These are phyloP conservation scores for Sporothrix luriei DNA, from an alignment of 2,329 filamentous ascomycete species.

Conservation along the genomic window DNA sequence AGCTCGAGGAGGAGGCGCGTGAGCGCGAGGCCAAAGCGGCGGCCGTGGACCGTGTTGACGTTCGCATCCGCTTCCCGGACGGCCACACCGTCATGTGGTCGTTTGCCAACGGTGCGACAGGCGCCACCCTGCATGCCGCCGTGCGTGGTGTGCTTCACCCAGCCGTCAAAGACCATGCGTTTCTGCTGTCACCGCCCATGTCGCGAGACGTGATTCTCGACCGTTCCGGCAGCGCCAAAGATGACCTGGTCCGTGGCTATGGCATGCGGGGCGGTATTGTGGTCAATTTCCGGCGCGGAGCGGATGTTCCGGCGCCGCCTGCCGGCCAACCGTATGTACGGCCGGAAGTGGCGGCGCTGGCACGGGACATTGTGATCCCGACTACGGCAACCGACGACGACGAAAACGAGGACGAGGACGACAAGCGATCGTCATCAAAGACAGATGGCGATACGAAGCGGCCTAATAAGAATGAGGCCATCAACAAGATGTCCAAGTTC, in stretches of 20 bases:
- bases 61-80: slow-evolving; percentile 88
- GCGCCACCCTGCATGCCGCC: slow-evolving; percentile 70
- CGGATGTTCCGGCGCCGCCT: slow-evolving; percentile 57
- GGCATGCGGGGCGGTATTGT: slow-evolving; percentile 71
- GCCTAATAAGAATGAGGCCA: slow-evolving; percentile 42
- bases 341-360: slow-evolving; percentile 59
- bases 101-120: slow-evolving; percentile 70
- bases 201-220: slow-evolving; percentile 55
- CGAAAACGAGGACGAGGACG: slow-evolving; percentile 48
- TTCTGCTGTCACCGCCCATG: slow-evolving; percentile 69
- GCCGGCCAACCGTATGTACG: slow-evolving; percentile 62
- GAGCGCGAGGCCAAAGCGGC: slow-evolving; percentile 67
- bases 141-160: slow-evolving; percentile 71
- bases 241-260: slow-evolving; percentile 70
- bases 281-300: slow-evolving; percentile 75
- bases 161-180: slow-evolving; percentile 63
- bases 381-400: slow-evolving; percentile 51
- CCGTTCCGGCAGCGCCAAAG: slow-evolving; percentile 47
- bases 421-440: slow-evolving; percentile 40
- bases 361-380: slow-evolving; percentile 67
- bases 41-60: slow-evolving; percentile 66
- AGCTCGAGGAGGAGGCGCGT: slow-evolving; percentile 70
- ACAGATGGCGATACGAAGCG: slow-evolving; percentile 36
- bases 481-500: slow-evolving; percentile 39
- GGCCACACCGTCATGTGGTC: slow-evolving; percentile 74